phyloP scores from a whole-genome alignment of 1,284 basidiomycete genomes.

The Ceratobasidium sp. region DNA sequence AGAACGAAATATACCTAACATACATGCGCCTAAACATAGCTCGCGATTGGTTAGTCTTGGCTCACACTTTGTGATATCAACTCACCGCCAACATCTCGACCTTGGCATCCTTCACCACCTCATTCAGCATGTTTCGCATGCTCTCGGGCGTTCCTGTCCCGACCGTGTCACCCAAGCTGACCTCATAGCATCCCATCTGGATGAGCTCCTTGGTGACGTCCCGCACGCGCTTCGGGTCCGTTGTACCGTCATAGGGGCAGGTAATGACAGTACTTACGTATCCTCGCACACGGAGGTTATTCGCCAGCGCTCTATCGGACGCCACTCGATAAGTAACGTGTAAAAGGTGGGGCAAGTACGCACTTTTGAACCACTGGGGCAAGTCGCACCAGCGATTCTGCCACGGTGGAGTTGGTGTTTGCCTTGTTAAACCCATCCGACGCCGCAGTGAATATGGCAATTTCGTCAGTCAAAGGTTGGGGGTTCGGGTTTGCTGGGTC shows the following conservation, averaged over 20 bases:
- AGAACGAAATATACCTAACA: conserved; percentile 47
- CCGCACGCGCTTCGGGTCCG: conserved; percentile 71
- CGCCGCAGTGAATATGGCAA: conserved; percentile 89
- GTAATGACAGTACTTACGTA: conserved; percentile 83
- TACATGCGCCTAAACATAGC: conserved; percentile 62
- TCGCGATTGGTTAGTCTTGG: background rate
- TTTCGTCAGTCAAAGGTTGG: conserved; percentile 73
- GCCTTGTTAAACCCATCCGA: conserved; percentile 86
- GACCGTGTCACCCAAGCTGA: conserved; percentile 91
- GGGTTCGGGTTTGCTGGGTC: conserved; percentile 47
- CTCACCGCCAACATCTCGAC: conserved; percentile 73
- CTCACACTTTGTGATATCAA: conserved; percentile 41
- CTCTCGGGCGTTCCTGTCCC: conserved; percentile 81
- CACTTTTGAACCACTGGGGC: conserved; percentile 61
- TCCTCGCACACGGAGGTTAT: conserved; percentile 79
- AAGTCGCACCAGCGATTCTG: conserved; percentile 73
- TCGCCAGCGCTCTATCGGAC: conserved; percentile 56
- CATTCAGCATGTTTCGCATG: conserved; percentile 71
- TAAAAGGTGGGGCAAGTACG: background rate
- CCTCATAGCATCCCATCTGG: conserved; percentile 94
- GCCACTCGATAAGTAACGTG: background rate
- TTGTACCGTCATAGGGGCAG: conserved; percentile 84
- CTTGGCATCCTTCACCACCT: conserved; percentile 67
- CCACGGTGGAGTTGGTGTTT: conserved; percentile 82
- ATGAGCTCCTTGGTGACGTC: conserved; percentile 73